These are phyloP conservation scores for Oemleria cerasiformis DNA, from an alignment of 306 rosid genomes.

Conservation along the genomic window DNA sequence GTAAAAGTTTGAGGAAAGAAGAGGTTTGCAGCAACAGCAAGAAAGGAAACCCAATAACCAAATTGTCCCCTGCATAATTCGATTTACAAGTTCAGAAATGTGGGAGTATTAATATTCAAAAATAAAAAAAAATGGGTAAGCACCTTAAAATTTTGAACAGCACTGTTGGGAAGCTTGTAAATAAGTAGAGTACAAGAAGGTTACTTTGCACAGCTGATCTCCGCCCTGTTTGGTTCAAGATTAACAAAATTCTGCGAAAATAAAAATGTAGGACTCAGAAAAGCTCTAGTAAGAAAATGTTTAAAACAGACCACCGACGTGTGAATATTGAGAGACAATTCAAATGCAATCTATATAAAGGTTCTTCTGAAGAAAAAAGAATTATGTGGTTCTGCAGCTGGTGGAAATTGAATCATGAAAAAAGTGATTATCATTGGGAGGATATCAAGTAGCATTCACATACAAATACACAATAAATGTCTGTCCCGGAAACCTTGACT, in stretches of 20 bases:
- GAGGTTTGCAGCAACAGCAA: conserved; percentile 35
- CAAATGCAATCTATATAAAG: background rate
- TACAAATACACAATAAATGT: background rate
- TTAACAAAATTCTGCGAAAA: conserved; percentile 34
- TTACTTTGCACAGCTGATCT: conserved; percentile 35
- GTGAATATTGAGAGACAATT: background rate
- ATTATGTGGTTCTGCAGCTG: background rate
- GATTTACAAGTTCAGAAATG: background rate
- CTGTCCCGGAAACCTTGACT: background rate
- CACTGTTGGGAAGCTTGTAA: conserved; percentile 38
- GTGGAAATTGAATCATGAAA: background rate
- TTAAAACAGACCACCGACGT: background rate
- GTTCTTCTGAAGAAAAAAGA: conserved; percentile 3
- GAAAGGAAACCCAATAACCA: conserved; percentile 48
- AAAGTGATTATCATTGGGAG: background rate
- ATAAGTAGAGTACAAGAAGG: conserved; percentile 36
- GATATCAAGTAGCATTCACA: conserved; percentile 3
- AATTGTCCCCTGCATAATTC: conserved; percentile 39
- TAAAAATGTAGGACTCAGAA: background rate
- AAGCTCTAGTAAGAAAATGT: background rate
- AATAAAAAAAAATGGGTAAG: background rate
- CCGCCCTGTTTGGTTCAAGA: conserved; percentile 35
- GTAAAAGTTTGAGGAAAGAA: conserved; percentile 35
- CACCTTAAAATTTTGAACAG: conserved; percentile 42
- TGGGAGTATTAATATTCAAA: background rate